Evolutionary conservation across 1,284 basidiomycete species (phyloP).

Genomic region (Tilletiaria anomala): DNA sequence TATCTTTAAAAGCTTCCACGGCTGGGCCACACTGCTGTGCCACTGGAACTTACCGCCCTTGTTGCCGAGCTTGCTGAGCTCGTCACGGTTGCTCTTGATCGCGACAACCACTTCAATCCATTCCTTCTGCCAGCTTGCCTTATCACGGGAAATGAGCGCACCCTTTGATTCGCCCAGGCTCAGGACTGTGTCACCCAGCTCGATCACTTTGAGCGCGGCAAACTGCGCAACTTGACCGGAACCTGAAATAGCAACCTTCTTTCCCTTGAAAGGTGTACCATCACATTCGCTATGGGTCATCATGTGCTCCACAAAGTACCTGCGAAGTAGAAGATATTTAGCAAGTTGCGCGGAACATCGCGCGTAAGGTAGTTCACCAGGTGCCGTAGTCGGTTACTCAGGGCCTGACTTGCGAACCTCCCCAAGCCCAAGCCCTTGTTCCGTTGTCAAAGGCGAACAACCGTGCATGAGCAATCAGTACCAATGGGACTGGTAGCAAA

Average conservation of each 20-base stretch:
- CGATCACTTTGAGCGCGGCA: slow-evolving; percentile 64
- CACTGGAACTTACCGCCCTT: slow-evolving; percentile 14
- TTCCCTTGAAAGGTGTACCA: slow-evolving; percentile 37
- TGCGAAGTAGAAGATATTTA: too few species aligned
- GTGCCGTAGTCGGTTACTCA: slow-evolving; percentile 51
- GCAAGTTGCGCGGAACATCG: too few species aligned
- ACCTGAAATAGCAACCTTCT: slow-evolving; percentile 56
- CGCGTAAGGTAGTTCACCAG: too few species aligned
- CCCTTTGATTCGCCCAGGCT: slow-evolving; percentile 69
- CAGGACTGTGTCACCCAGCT: slow-evolving; percentile 59
- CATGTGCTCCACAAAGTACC: slow-evolving; percentile 63
- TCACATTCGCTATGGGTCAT: slow-evolving; percentile 41
- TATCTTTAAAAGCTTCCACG: slow-evolving; percentile 60
- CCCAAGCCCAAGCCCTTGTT: slow-evolving; percentile 61
- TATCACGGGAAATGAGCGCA: slow-evolving; percentile 52
- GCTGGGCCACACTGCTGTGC: slow-evolving; percentile 46
- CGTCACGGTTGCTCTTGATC: too few species aligned
- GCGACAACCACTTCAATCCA: too few species aligned
- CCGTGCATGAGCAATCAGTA: too few species aligned
- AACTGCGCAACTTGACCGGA: slow-evolving; percentile 59
- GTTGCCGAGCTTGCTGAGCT: slow-evolving; percentile 20
- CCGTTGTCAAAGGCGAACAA: too few species aligned
- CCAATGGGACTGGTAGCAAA: too few species aligned
- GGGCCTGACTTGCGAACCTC: slow-evolving; percentile 38
- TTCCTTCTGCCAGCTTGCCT: too few species aligned